Evolutionary conservation across 2,329 filamentous ascomycete species (phyloP).

Genomic region (Teratosphaeriaceae sp.): DNA sequence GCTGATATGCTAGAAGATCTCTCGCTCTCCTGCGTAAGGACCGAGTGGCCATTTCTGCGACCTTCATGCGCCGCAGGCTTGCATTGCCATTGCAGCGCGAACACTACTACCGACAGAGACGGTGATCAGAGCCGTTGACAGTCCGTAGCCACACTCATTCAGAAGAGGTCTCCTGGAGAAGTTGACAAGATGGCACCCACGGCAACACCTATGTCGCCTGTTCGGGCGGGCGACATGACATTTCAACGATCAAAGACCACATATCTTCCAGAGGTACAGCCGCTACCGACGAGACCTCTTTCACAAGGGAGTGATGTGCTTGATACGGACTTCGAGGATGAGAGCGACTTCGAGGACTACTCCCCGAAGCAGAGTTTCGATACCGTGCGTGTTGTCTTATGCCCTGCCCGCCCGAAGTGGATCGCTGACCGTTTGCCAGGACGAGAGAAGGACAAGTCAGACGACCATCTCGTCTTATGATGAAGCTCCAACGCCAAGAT

Average conservation of each 20-base stretch:
- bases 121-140: slow-evolving; percentile 5
- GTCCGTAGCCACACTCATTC: no score
- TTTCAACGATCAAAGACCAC: slow-evolving; percentile 33
- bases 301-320: slow-evolving; percentile 72
- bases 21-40: slow-evolving; percentile 35
- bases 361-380: slow-evolving; percentile 62
- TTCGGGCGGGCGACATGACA: slow-evolving; percentile 41
- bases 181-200: slow-evolving; percentile 44
- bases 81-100: slow-evolving; percentile 14
- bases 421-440: slow-evolving; percentile 22
- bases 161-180: no score
- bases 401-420: no score
- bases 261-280: slow-evolving; percentile 9
- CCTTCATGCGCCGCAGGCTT: slow-evolving; percentile 26
- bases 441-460: slow-evolving; percentile 64
- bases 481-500: slow-evolving; percentile 71
- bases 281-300: slow-evolving; percentile 48
- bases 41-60: slow-evolving; percentile 32
- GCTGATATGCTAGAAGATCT: slow-evolving; percentile 31
- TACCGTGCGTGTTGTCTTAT: slow-evolving; percentile 52
- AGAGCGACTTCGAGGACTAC: slow-evolving; percentile 46
- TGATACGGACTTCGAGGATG: slow-evolving; percentile 68
- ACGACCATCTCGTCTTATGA: slow-evolving; percentile 85
- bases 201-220: slow-evolving; percentile 37
- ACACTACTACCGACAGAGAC: slow-evolving; percentile 17